These are phyloP conservation scores for Pseudopithomyces chartarum DNA, from an alignment of 2,329 filamentous ascomycete species.

Conservation along the genomic window DNA sequence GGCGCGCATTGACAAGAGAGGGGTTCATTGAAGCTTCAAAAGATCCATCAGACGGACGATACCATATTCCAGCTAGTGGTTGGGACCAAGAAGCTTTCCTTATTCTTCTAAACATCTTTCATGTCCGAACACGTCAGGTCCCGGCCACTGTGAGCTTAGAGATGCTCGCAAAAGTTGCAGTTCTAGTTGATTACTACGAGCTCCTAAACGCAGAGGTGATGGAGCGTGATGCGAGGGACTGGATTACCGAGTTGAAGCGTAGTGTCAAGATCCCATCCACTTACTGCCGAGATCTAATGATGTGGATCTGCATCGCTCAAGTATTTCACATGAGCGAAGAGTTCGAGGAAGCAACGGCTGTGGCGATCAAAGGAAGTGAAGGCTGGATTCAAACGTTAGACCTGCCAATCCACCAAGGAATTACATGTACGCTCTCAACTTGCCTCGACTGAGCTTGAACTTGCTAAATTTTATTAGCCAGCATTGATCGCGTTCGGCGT, in stretches of 20 bases:
- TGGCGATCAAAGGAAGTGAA: slow-evolving; percentile 13
- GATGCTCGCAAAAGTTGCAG: slow-evolving; percentile 51
- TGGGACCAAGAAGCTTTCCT: slow-evolving; percentile 46
- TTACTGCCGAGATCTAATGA: slow-evolving; percentile 21
- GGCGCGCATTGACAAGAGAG: slow-evolving; percentile 1
- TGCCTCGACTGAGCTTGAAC: slow-evolving; percentile 7
- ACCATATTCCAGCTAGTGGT: slow-evolving; percentile 14
- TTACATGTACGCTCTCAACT: slow-evolving; percentile 9
- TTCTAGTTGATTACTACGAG: slow-evolving; percentile 51
- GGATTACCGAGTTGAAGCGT: slow-evolving; percentile 41
- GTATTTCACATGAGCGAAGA: slow-evolving; percentile 15
- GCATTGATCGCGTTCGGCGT: slow-evolving; percentile 7
- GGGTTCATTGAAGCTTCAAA: slow-evolving; percentile 2
- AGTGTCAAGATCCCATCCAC: slow-evolving; percentile 6
- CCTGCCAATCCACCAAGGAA: slow-evolving; percentile 6
- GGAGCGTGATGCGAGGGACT: slow-evolving; percentile 48
- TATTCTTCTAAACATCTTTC: slow-evolving; percentile 52
- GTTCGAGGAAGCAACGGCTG: slow-evolving; percentile 15
- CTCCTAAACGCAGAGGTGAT: slow-evolving; percentile 48
- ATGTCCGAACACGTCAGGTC: slow-evolving; percentile 43
- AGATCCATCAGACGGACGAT: slow-evolving; percentile 10
- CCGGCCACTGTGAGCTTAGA: slow-evolving; percentile 47
- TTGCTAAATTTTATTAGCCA: slow-evolving; percentile 10
- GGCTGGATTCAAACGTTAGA: slow-evolving; percentile 4
- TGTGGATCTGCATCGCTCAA: slow-evolving; percentile 30